Base-by-base conservation (phyloP, 1,139 yeast genomes). In the Sugiyamaella paludigena region DNA sequence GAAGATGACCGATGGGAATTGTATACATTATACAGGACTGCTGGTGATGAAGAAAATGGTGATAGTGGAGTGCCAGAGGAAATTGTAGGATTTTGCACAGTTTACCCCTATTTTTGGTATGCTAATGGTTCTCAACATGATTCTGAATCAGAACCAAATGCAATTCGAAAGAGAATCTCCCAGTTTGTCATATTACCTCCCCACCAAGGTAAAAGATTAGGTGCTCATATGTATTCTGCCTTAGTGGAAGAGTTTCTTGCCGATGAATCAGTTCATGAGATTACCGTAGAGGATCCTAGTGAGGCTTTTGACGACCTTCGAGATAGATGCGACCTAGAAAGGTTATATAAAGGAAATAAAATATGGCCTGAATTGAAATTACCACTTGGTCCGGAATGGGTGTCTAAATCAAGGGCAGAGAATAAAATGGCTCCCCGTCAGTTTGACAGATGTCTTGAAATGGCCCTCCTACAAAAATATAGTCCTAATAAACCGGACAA, bases 201-300 rank as follows among this genome's bases (percentile, higher is more conserved):
- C 13, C 83, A 78, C 65, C 76, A 79, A 52, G 80, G 82, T 0
- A 80, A 83, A 50, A 80, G 83, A 0, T 81, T 88, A 47, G 98
- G 98, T 1, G 78, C 81, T 1, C 66, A 68, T 16, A 70, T 92
- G 36, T 92, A 92, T 65, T 69, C 72, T 11, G 58, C 75, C 1
- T 68, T 92, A 7, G 74, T 78, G 49, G 69, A 74, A 1, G 54
- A 66, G 36, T 88, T 95, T 86, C 58, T 73, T 6, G 57, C 62
- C 0, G 84, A 86, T 54, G 60, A 66, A 0, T 55, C 64, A 2
- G 79, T 89, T n/a, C 69, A 72, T 35, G 96, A 91, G 61, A 76
- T 92, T 36, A 89, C 92, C 0, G 91, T 94, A 8, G 98, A 92
- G 65, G 98, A 94, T 64, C 98, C 98, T 2, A 87, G 86, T 62